Evolutionary conservation across 495 filamentous ascomycete genomes (phyloP), one percentile per base, ranked within the genome.

Genomic region (Penicillium cinerascens): DNA sequence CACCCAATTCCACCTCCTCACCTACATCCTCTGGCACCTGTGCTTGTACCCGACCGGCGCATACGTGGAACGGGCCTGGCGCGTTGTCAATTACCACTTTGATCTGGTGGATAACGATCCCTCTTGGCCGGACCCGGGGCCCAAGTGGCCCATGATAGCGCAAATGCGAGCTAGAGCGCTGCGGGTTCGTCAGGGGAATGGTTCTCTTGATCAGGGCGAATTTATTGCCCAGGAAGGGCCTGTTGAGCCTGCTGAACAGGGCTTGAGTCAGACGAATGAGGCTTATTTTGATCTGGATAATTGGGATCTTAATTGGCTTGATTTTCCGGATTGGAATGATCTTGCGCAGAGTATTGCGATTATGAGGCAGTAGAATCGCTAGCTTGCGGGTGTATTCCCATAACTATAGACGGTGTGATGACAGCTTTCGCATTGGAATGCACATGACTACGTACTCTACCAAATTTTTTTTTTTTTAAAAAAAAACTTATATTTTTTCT

Each of bases 1-100:
- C 27, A 63, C 60, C 2, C 66, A 65, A 27, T 69, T 55, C 26
- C 65, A 66, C 35, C 52, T 65, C 0, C 56, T 71, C 15, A 71
- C 68, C 1, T 67, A 67, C 39, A 56, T 59, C 4, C 58, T 71
- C 0, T 71, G 68, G 68, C 52, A 64, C 39, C 43, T 71, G 16
- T 71, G 68, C 49, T 52, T 67, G 10, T 55, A 56, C 26, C 66
- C 66, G 0, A 48, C 26, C 1, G 56, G 50, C 2, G 42, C 53
- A 10, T 43, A 54, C 6, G 55, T 53, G 0, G 54, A 61, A 9
- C 51, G 50, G 1, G 60, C 63, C 7, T 68, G 65, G 65, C 49
- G 49, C 1, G 45, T n/a, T 4, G 26, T 68, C 0, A 49, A 64
- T n/a, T 22, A 21, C 1, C 48, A 51, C n/a, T 66, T 66, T n/a